Evolutionary conservation across 257 asterid species (phyloP).

Genomic region (Marsdenia floribunda): DNA sequence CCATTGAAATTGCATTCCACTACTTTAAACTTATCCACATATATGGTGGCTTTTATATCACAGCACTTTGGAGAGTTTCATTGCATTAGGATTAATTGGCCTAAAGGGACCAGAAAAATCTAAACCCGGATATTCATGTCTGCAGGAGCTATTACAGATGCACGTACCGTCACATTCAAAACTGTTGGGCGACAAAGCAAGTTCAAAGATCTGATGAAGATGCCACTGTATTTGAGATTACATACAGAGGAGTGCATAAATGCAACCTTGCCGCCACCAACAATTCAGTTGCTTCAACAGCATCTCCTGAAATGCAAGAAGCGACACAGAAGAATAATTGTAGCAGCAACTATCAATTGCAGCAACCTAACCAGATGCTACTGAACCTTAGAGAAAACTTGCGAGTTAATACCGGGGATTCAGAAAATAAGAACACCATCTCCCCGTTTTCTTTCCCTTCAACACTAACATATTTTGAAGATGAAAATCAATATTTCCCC

Average conservation of each 20-base stretch:
- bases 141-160: conserved; percentile 95
- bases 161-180: conserved; percentile 48
- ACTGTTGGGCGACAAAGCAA: conserved; percentile 93
- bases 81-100: background rate
- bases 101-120: background rate
- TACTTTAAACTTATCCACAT: background rate
- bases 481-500: conserved; percentile 34
- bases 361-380: conserved; percentile 42
- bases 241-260: conserved; percentile 68
- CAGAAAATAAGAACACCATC: conserved; percentile 29
- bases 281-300: conserved; percentile 29
- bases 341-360: conserved; percentile 7
- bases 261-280: conserved; percentile 36
- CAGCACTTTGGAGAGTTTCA: background rate
- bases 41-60: too few species aligned
- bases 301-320: conserved; percentile 43
- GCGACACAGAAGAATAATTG: conserved; percentile 22
- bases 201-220: conserved; percentile 93
- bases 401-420: conserved; percentile 47
- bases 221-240: conserved; percentile 63
- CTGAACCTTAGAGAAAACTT: conserved; percentile 44
- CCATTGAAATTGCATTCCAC: background rate
- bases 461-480: conserved; percentile 31
- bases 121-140: conserved; percentile 11
- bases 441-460: conserved; percentile 56